Evolutionary conservation across 2,329 filamentous ascomycete species (phyloP).

Genomic region (Amesomyces nigricolor): DNA sequence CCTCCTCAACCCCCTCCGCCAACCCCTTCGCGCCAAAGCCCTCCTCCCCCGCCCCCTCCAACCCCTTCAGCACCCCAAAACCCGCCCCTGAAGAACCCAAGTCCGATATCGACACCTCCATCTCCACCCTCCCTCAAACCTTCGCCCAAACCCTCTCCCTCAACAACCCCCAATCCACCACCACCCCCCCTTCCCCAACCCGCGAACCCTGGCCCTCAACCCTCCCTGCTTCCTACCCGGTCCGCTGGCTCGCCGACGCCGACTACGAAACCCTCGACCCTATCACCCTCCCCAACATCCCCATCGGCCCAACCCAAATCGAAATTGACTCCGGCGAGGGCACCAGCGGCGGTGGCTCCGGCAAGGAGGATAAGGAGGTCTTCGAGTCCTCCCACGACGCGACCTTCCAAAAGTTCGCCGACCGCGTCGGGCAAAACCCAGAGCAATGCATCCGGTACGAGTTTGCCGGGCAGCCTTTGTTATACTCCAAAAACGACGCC

Average conservation of each 20-base stretch:
- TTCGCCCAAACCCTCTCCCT: conserved; percentile 74
- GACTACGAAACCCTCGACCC: conserved; percentile 83
- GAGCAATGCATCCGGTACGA: conserved; percentile 80
- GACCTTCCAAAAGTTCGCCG: conserved; percentile 74
- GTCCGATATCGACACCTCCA: neutral
- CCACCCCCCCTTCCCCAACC: conserved; percentile 33
- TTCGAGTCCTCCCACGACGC: conserved; percentile 72
- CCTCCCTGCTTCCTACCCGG: conserved; percentile 67
- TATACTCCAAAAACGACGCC: conserved; percentile 73
- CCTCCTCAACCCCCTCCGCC: conserved; percentile 28
- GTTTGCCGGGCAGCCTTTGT: conserved; percentile 63
- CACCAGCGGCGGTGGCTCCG: conserved; percentile 27
- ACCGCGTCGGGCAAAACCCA: conserved; percentile 71
- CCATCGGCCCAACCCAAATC: conserved; percentile 41
- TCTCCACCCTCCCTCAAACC: conserved; percentile 47
- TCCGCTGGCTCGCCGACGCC: conserved; percentile 76
- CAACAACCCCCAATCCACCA: conserved; percentile 46
- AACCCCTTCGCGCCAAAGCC: conserved; percentile 53
- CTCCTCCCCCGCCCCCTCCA: conserved; percentile 32
- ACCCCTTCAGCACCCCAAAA: conserved; percentile 40
- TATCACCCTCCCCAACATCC: conserved; percentile 42
- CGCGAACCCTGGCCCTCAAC: conserved; percentile 67
- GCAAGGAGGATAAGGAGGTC: conserved; percentile 61
- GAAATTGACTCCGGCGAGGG: conserved; percentile 37
- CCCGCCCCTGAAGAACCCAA: neutral